These are phyloP conservation scores for Echinosophora koreensis DNA, from an alignment of 306 rosid species.

Conservation along the genomic window DNA sequence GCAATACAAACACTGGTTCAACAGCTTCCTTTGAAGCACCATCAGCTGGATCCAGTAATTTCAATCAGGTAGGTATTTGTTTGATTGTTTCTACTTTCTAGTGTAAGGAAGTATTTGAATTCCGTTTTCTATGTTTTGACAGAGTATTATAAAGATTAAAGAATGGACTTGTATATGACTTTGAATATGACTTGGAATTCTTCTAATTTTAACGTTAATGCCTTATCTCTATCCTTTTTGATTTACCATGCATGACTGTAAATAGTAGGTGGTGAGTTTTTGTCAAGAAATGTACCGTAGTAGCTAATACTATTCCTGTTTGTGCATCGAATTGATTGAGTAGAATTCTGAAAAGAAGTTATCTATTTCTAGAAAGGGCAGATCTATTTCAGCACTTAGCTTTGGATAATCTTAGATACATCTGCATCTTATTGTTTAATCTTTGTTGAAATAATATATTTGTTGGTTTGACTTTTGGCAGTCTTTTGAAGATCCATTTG, in stretches of 20 bases:
- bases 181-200: slow-evolving; percentile 29
- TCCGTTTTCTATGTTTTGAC: neutral
- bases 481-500: slow-evolving; percentile 91
- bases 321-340: slow-evolving; percentile 10
- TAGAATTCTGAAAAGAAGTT: slow-evolving; percentile 26
- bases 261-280: slow-evolving; percentile 25
- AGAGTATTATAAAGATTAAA: slow-evolving; percentile 8
- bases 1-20: slow-evolving; percentile 53
- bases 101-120: slow-evolving; percentile 9
- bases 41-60: slow-evolving; percentile 55
- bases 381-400: slow-evolving; percentile 7
- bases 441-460: slow-evolving; percentile 37
- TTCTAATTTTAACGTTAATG: slow-evolving; percentile 5
- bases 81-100: slow-evolving; percentile 20
- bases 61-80: slow-evolving; percentile 66
- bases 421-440: neutral
- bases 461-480: slow-evolving; percentile 51
- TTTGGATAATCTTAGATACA: slow-evolving; percentile 29
- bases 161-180: slow-evolving; percentile 16
- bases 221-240: slow-evolving; percentile 12
- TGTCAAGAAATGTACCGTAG: slow-evolving; percentile 5
- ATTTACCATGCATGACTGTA: slow-evolving; percentile 19
- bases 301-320: slow-evolving; percentile 7
- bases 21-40: slow-evolving; percentile 60
- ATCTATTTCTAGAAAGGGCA: slow-evolving; percentile 10